These are phyloP conservation scores for Barnettozyma botsteinii DNA, from an alignment of 805 yeast genomes.

Conservation along the genomic window DNA sequence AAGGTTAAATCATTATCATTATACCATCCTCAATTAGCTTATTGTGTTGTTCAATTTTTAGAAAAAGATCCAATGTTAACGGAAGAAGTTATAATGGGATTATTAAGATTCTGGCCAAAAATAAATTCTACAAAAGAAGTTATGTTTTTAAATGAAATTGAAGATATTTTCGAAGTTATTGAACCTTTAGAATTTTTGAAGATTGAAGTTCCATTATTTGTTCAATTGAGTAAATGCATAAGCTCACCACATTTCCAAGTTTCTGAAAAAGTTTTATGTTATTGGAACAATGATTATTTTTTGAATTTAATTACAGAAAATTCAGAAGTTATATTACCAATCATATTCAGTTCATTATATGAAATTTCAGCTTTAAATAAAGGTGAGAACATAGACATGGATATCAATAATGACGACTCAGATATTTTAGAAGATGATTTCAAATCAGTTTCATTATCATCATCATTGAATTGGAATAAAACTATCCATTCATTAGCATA, in stretches of 20 bases:
- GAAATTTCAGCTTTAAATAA: constrained; percentile 53
- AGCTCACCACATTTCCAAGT: constrained; percentile 96
- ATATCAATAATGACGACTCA: constrained; percentile 1
- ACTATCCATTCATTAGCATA: constrained; percentile 88
- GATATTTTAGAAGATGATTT: constrained; percentile 17
- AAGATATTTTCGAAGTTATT: constrained; percentile 93
- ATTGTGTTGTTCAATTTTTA: constrained; percentile 92
- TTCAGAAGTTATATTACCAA: constrained; percentile 88
- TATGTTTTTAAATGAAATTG: constrained; percentile 92
- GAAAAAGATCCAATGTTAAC: constrained; percentile 91
- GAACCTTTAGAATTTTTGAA: constrained; percentile 89
- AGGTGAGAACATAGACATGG: constrained; percentile 15
- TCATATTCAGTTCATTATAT: constrained; percentile 82
- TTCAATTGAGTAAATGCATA: constrained; percentile 90
- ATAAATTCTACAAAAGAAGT: constrained; percentile 92
- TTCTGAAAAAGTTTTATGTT: constrained; percentile 88
- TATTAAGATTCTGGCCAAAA: constrained; percentile 94
- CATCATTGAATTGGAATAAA: constrained; percentile 81
- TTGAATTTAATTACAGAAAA: constrained; percentile 85
- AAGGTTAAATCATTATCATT: constrained; percentile 82
- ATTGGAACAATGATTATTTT: constrained; percentile 93
- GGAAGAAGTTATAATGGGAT: constrained; percentile 94
- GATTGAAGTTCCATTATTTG: constrained; percentile 88
- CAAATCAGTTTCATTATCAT: constrained; percentile 8
- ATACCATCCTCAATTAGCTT: constrained; percentile 95